Evolutionary conservation across 805 yeast genomes (phyloP).

Genomic region (Starmerella vaccinii): DNA sequence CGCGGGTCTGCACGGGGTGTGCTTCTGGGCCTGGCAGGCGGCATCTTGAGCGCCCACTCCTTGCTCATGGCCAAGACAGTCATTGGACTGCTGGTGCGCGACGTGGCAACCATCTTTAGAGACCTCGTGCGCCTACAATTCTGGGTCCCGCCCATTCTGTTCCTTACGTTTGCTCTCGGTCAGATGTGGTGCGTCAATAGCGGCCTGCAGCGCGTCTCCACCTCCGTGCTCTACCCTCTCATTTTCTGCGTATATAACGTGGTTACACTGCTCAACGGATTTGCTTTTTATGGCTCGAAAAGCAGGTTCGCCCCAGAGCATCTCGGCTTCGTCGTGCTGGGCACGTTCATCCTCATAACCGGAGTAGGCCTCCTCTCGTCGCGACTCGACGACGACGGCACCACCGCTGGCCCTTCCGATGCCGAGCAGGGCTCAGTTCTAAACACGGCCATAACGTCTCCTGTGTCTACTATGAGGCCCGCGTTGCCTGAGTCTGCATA

Average conservation of each 20-base stretch:
- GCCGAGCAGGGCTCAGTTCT: neutral
- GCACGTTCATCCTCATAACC: constrained; percentile 35
- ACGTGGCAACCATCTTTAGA: constrained; percentile 30
- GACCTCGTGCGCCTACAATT: constrained; percentile 37
- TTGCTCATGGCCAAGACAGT: constrained; percentile 75
- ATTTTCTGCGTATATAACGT: constrained; percentile 77
- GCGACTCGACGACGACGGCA: constrained; percentile 29
- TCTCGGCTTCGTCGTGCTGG: constrained; percentile 40
- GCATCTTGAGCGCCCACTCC: constrained; percentile 76
- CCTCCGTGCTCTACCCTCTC: constrained; percentile 72
- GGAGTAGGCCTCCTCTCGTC: constrained; percentile 64
- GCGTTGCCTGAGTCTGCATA: neutral
- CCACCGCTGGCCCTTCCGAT: neutral
- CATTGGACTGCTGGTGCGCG: constrained; percentile 53
- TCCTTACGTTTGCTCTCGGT: constrained; percentile 44
- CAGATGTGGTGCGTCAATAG: constrained; percentile 66
- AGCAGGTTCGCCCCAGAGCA: constrained; percentile 30
- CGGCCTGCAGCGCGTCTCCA: constrained; percentile 59
- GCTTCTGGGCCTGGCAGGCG: constrained; percentile 57
- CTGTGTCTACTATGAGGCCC: neutral
- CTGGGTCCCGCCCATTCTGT: constrained; percentile 43
- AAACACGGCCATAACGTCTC: neutral
- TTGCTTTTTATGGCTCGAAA: constrained; percentile 49
- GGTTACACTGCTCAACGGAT: constrained; percentile 53
- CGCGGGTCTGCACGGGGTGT: constrained; percentile 36